These are phyloP conservation scores for Emericellopsis atlantica DNA, from an alignment of 2,329 filamentous ascomycete genomes.

Conservation along the genomic window DNA sequence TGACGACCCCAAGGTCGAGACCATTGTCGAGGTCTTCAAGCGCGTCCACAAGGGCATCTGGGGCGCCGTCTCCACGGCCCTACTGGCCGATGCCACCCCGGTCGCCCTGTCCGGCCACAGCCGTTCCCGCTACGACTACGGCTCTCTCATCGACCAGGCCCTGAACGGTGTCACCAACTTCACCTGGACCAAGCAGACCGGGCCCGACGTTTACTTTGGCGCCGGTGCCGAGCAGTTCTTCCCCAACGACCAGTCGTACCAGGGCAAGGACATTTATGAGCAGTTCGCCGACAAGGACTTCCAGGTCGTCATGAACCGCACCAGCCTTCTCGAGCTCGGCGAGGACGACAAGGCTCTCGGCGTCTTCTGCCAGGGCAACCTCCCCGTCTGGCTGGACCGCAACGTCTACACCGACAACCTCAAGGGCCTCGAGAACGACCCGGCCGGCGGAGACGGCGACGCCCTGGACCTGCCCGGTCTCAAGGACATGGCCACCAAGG, in stretches of 20 bases:
- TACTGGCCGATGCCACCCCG: slow-evolving; percentile 71
- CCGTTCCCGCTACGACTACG: slow-evolving; percentile 55
- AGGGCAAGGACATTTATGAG: slow-evolving; percentile 67
- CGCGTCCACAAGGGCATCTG: slow-evolving; percentile 50
- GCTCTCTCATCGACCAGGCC: slow-evolving; percentile 61
- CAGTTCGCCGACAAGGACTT: slow-evolving; percentile 64
- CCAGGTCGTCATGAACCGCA: slow-evolving; percentile 61
- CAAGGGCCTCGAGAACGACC: slow-evolving; percentile 51
- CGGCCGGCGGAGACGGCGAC: slow-evolving; percentile 48
- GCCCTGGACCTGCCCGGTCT: slow-evolving; percentile 69
- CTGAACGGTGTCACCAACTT: slow-evolving; percentile 69
- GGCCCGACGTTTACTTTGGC: slow-evolving; percentile 72
- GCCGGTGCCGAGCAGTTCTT: slow-evolving; percentile 75
- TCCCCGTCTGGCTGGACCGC: slow-evolving; percentile 78
- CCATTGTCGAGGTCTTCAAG: slow-evolving; percentile 65
- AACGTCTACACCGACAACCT: slow-evolving; percentile 69
- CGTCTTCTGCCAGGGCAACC: slow-evolving; percentile 62
- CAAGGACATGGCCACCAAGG: slow-evolving; percentile 84
- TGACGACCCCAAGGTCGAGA: slow-evolving; percentile 81
- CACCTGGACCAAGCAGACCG: slow-evolving; percentile 63
- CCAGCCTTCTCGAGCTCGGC: slow-evolving; percentile 45
- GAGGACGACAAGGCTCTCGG: slow-evolving; percentile 56
- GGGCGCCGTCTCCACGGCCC: slow-evolving; percentile 68
- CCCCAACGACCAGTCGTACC: slow-evolving; percentile 48
- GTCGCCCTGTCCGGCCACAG: slow-evolving; percentile 65